Base-by-base conservation (phyloP, 164 flowering plant genomes). In the Platanus orientalis region DNA sequence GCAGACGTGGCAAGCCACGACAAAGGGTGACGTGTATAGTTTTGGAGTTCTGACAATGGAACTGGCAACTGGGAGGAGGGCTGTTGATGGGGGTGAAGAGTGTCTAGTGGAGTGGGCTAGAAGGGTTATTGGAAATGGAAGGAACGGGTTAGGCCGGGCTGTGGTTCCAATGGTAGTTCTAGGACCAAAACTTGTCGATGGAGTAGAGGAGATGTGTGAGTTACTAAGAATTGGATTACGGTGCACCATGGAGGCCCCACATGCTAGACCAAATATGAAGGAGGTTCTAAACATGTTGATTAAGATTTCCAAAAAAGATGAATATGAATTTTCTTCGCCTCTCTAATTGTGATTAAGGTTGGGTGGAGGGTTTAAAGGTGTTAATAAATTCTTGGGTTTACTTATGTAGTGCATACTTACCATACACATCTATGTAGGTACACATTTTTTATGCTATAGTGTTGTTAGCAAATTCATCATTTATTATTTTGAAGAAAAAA, bases 1-100 rank as follows among this genome's bases (percentile, higher is more conserved):
- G 25, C 93, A 86, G 25, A 85, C 89, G 5, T 85, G 92, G 93
- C 83, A 80, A 11, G 98, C 98, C 11, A 89, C 96, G 0, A 88
- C 96, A 1, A 85, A 84, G 62, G 98, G 98, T 0, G 98, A 92
- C 59, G 98, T 92, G 27, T 92, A 92, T 49, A 92, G 98, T 68
- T 90, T 71, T 61, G 98, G 98, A 21, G 86, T 92, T 19, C 53
- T 92, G 56, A 79, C 72, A 1, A 84, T 92, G 96, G 98, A 92
- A 74, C 69, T 92, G n/a, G 95, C 92, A 0, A 88, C 98, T 0
- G 93, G 86, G 47, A 78, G 96, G 66, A 71, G 90, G 42, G 98
- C 98, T 0, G 79, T 92, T 57, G 93, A 85, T 32, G 91, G 84
- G 6, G 85, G 86, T 39, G 96, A 87, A 48, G 98, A 89, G 75